phyloP scores from a whole-genome alignment of 345 rosid species.

The Eucalyptus cloeziana region DNA sequence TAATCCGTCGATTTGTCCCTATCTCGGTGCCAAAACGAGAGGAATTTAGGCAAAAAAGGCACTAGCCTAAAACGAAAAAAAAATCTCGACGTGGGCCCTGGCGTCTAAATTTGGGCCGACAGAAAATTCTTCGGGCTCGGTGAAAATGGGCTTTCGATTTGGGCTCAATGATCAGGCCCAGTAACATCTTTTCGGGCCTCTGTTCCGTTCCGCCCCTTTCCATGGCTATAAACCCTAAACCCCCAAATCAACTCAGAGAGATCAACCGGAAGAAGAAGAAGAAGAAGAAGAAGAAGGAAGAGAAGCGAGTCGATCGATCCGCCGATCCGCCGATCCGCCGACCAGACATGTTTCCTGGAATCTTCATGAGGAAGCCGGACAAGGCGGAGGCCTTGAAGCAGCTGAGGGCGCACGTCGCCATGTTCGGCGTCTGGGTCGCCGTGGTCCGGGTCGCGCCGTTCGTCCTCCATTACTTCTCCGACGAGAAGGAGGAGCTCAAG shows the following conservation, averaged over 20 bases:
- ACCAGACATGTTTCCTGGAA: slow-evolving; percentile 64
- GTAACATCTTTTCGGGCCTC: background rate
- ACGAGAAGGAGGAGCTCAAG: slow-evolving; percentile 63
- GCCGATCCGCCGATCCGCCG: background rate
- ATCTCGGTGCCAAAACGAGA: background rate
- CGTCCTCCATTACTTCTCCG: slow-evolving; percentile 55
- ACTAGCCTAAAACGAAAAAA: background rate
- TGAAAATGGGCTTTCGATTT: background rate
- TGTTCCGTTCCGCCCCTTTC: background rate
- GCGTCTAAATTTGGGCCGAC: background rate
- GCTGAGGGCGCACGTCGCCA: slow-evolving; percentile 38
- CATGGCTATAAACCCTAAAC: background rate
- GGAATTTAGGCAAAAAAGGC: background rate
- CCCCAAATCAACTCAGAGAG: background rate
- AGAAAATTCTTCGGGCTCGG: background rate
- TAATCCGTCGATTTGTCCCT: background rate
- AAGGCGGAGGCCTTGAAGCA: slow-evolving; percentile 79
- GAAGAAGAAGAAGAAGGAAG: background rate
- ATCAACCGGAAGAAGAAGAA: background rate
- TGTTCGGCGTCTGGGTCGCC: slow-evolving; percentile 59
- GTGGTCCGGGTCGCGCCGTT: slow-evolving; percentile 58
- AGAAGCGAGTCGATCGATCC: background rate
- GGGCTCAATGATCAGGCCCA: background rate
- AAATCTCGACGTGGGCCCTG: background rate
- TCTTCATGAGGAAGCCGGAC: slow-evolving; percentile 77